phyloP scores from a whole-genome alignment of 2,329 filamentous ascomycete genomes.

The Fusarium vanettenii region DNA sequence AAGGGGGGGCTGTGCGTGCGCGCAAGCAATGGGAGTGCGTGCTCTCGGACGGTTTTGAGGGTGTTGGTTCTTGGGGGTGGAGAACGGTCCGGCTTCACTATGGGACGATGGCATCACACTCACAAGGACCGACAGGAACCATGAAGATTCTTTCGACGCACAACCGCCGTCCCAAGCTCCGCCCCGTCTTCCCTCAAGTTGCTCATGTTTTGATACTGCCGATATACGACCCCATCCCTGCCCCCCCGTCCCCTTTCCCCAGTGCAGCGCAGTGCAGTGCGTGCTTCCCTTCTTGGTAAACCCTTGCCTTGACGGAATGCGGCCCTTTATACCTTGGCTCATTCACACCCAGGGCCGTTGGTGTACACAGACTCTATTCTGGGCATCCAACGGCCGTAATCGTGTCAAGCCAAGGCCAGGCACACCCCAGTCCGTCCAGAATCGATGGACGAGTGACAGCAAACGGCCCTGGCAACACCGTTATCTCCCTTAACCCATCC shows the following conservation, averaged over 20 bases:
- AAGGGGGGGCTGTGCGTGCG: constrained; percentile 33
- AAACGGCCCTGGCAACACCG: constrained; percentile 27
- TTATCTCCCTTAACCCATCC: constrained; percentile 39
- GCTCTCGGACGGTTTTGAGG: constrained; percentile 20
- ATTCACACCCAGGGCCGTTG: constrained; percentile 1
- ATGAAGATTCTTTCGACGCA: constrained; percentile 19
- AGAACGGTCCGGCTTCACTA: constrained; percentile 15
- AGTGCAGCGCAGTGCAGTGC: neutral
- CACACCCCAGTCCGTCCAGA: constrained; percentile 7
- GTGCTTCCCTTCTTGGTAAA: constrained; percentile 1
- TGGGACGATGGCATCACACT: constrained; percentile 32
- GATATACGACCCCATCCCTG: constrained; percentile 2
- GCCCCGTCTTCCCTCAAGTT: neutral
- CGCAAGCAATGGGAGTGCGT: constrained; percentile 1
- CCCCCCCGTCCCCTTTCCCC: neutral
- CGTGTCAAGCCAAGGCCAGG: constrained; percentile 1
- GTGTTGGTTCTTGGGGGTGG: constrained; percentile 34
- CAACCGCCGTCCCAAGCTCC: constrained; percentile 1
- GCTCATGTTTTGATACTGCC: constrained; percentile 4
- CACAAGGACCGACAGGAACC: constrained; percentile 10
- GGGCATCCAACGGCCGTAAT: constrained; percentile 14
- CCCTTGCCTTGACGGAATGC: constrained; percentile 29
- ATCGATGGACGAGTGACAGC: constrained; percentile 11
- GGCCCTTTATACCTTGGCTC: constrained; percentile 37
- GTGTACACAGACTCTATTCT: constrained; percentile 21